phyloP scores from a whole-genome alignment of 371 early-diverging fungal genomes.

The Cladochytrium tenue region DNA sequence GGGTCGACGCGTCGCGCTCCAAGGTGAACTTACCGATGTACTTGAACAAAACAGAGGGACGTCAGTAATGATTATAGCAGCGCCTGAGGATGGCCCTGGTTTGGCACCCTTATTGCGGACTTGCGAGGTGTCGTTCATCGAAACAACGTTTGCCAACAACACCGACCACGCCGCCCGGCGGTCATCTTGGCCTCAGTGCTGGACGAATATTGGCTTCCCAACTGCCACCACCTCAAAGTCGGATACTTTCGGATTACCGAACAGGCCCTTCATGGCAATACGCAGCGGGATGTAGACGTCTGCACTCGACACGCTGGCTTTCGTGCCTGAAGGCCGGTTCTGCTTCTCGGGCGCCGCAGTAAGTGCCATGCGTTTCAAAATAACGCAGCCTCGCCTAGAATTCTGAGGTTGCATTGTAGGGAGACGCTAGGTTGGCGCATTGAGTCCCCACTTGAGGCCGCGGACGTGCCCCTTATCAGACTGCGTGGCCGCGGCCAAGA shows the following conservation, averaged over 20 bases:
- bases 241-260: slow-evolving; percentile 16
- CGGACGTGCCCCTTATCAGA: slow-evolving; percentile 18
- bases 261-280: slow-evolving; percentile 4
- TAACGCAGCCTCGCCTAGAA: too few relatives aligned
- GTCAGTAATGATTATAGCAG: not conserved
- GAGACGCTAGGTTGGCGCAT: slow-evolving; percentile 19
- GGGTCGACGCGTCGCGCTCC: not conserved
- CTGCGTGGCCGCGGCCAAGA: not conserved
- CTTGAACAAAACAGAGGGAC: slow-evolving; percentile 3
- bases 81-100: too few relatives aligned
- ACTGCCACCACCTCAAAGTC: slow-evolving; percentile 12
- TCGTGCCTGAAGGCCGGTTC: not conserved
- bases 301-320: not conserved
- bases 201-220: slow-evolving; percentile 15
- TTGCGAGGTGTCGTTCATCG: too few relatives aligned
- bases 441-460: slow-evolving; percentile 20
- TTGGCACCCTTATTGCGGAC: too few relatives aligned
- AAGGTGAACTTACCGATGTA: slow-evolving; percentile 3
- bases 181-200: too few relatives aligned
- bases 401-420: not conserved
- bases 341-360: not conserved
- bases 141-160: too few relatives aligned
- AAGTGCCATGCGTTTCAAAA: too few relatives aligned
- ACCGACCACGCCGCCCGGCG: too few relatives aligned
- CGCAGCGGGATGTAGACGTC: slow-evolving; percentile 26